Conservation (phyloP, 208 protist genomes). For the Angomonas ambiguus region DNA sequence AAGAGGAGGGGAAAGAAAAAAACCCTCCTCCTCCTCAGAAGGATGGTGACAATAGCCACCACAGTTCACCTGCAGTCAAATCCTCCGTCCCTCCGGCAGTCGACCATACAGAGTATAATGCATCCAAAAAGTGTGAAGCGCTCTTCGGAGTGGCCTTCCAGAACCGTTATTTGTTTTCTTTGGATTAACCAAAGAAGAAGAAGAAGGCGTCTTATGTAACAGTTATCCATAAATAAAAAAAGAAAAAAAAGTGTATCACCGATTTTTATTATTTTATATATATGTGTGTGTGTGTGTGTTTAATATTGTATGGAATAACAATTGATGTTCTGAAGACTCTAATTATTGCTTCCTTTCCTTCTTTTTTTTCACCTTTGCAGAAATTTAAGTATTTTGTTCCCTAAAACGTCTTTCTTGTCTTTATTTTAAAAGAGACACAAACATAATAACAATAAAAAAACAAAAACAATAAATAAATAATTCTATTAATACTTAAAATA, state of each 20-base stretch:
- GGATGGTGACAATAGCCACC: background rate
- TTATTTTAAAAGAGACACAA: too few species aligned
- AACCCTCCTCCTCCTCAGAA: background rate
- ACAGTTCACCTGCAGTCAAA: too few species aligned
- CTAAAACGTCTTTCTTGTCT: too few species aligned
- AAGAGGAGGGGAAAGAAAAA: background rate
- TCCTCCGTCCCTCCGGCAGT: too few species aligned
- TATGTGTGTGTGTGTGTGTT: too few species aligned
- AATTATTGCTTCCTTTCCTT: background rate
- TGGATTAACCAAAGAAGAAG: constrained; percentile 34
- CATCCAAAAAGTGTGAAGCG: constrained; percentile 64
- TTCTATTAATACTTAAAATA: background rate
- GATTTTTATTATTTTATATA: constrained; percentile 7
- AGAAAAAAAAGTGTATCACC: background rate
- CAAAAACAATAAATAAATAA: background rate
- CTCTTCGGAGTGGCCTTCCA: constrained; percentile 85
- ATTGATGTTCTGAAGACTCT: background rate
- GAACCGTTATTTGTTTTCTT: constrained; percentile 88
- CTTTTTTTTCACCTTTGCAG: background rate
- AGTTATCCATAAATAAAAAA: background rate
- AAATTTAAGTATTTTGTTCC: background rate
- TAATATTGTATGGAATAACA: too few species aligned
- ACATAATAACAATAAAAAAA: constrained; percentile 9
- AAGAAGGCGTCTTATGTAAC: background rate
- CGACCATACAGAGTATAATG: constrained; percentile 67